Base-by-base conservation (phyloP, 805 yeast genomes). In the Ogataea polymorpha region DNA sequence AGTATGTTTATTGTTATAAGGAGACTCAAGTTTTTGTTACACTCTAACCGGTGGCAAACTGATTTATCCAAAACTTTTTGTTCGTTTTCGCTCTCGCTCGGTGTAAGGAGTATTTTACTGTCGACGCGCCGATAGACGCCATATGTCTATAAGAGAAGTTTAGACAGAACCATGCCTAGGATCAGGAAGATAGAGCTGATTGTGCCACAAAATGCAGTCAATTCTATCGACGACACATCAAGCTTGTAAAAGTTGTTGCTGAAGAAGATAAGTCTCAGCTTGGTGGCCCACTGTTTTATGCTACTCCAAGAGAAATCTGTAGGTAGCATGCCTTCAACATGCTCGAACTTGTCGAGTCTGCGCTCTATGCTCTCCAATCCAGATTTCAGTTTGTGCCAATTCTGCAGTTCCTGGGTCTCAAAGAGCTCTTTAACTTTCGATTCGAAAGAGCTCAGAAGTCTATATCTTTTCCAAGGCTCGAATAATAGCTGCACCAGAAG, bases 401-500 rank as follows among this genome's bases (percentile, higher is more conserved):
- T 28, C 6, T 32, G 37, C 23, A 28, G 14, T 3, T 31, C 42
- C 6, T 56, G 53, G 17, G 45, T 54, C 16, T 68, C 64, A 2
- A 82, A 59, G 2, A 76, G 72, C 6, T 66, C 71, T 49, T 72
- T 78, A 10, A 90, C 95, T 56, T 83, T 86, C 17, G 73, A 79
- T 54, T 91, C 96, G 65, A 93, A 93, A 1, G 89, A 77, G 9
- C 79, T 79, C 15, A 91, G 95, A 45, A 93, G 66, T 42, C 90
- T 70, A 43, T 79, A 70, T 49, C 99, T 70, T 57, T 89, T 93
- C 91, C 96, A 88, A 0, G 99, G 99, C 66, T 93, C 99, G 35
- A 93, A 77, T 1, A 89, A 71, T 51, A 93, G 68, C 50, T 95
- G 96, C 13, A 95, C 93, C 6, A 86, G 68, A 3, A 89, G 56